Evolutionary conservation across 1,139 yeast species (phyloP), one percentile per base, ranked within the genome.

Genomic region (Wickerhamiella infanticola): DNA sequence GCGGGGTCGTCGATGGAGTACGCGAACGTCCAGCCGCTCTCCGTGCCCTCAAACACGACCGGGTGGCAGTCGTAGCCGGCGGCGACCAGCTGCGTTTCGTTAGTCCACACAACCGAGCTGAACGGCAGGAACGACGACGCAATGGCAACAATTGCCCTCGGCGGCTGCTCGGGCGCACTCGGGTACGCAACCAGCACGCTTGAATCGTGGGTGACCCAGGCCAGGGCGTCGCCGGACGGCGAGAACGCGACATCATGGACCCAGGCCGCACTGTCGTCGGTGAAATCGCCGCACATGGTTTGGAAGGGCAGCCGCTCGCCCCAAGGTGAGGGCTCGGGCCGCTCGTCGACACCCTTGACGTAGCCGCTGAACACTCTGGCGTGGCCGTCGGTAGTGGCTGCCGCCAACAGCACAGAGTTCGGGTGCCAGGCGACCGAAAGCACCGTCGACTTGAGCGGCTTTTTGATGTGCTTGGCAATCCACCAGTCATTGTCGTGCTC

Each of bases 401-500:
- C 73, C 3, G 94, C 94, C 52, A 93, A 69, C 51, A 93, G 69
- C 23, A 90, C 94, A 55, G 81, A 81, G 64, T 93, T 93, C 49
- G 88, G 90, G 62, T 93, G 98, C 99, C 99, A 93, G 51, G 81
- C 81, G 46, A 90, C 72, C 40, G 83, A 73, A 54, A 90, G 73
- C 55, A 90, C 74, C 39, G 97, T 85, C 8, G 95, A 83, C 61
- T 82, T 81, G 56, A 88, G 72, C 18, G 96, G 96, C 65, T 84
- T 85, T 70, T 86, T 86, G 66, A 93, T 64, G 66, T 90, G 98
- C 66, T 88, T 90, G 24, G 97, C 85, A 45, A 90, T 88, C 99
- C 99, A 93, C 99, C 99, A 93, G 62, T 93, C 95, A 63, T 90
- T 90, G 58, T 88, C 96, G 52, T 74, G 82, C 63, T 93, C 98